phyloP scores from a whole-genome alignment of 2,329 filamentous ascomycete genomes.

The Cytospora piceicola region DNA sequence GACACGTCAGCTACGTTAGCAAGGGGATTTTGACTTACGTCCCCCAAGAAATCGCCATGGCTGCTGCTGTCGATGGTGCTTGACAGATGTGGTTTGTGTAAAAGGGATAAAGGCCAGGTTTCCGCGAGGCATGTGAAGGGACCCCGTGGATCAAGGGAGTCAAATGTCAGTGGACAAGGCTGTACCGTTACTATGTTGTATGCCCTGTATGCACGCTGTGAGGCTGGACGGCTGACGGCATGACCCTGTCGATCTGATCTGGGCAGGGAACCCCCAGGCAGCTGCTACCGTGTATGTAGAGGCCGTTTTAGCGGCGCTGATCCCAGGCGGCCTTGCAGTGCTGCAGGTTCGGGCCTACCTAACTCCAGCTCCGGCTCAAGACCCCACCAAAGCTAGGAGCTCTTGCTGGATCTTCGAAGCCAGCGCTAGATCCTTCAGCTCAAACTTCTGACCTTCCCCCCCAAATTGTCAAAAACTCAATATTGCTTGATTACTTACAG shows the following conservation, averaged over 20 bases:
- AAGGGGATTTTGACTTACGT: slow-evolving; percentile 47
- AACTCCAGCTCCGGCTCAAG: neutral
- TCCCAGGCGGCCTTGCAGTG: neutral
- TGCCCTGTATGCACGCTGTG: neutral
- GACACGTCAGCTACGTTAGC: neutral
- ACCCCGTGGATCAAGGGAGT: neutral
- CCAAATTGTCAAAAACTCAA: neutral
- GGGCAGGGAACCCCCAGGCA: neutral
- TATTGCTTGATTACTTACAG: neutral
- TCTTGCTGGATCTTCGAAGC: neutral
- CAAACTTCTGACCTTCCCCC: neutral
- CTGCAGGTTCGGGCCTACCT: neutral
- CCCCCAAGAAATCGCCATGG: slow-evolving; percentile 51
- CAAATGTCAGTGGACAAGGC: neutral
- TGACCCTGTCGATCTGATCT: neutral
- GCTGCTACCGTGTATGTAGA: neutral
- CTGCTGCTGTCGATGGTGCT: slow-evolving; percentile 31
- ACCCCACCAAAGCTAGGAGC: neutral
- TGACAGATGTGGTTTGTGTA: slow-evolving; percentile 5
- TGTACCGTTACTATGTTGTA: neutral
- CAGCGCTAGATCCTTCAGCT: neutral
- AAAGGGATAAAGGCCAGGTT: slow-evolving; percentile 9
- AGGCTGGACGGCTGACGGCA: neutral
- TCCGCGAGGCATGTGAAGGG: neutral
- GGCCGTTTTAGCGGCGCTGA: neutral